Evolutionary conservation across 495 filamentous ascomycete species (phyloP).

Genomic region (Diplogelasinospora grovesii): DNA sequence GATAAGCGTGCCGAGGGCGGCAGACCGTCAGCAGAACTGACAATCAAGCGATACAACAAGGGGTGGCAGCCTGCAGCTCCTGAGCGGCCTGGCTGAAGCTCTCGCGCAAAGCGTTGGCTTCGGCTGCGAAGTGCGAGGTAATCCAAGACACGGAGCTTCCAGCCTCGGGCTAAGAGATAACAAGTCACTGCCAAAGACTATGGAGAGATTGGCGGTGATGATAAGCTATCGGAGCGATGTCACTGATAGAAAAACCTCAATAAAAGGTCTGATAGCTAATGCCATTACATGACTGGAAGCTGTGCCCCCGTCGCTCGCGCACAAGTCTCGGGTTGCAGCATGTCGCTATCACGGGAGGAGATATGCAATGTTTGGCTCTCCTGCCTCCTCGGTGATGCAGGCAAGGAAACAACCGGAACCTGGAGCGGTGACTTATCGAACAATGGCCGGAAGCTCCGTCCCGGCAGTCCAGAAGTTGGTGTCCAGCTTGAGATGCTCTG

Average conservation of each 20-base stretch:
- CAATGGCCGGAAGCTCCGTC: too few species aligned
- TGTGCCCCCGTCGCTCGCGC: conserved; percentile 3
- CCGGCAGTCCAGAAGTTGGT: too few species aligned
- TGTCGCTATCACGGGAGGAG: conserved; percentile 12
- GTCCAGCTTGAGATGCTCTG: too few species aligned
- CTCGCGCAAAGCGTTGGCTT: conserved; percentile 7
- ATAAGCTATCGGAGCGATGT: conserved; percentile 14
- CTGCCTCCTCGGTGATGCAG: conserved; percentile 3
- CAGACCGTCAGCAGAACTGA: neutral
- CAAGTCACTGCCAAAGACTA: conserved; percentile 13
- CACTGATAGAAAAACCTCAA: conserved; percentile 7
- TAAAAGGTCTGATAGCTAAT: conserved; percentile 4
- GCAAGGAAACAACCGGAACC: conserved; percentile 9
- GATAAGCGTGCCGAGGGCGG: conserved; percentile 13
- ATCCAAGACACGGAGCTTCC: conserved; percentile 1
- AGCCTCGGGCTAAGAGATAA: conserved; percentile 15
- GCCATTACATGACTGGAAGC: conserved; percentile 12
- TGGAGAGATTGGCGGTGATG: conserved; percentile 6
- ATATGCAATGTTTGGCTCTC: neutral
- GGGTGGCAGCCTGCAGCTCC: conserved; percentile 4
- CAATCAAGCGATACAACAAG: neutral
- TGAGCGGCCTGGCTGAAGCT: conserved; percentile 8
- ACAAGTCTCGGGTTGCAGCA: too few species aligned
- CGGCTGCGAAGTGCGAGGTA: conserved; percentile 4
- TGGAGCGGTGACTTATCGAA: too few species aligned